Evolutionary conservation across 73 alveolate species (phyloP).

Genomic region (Tetrahymena thermophila): DNA sequence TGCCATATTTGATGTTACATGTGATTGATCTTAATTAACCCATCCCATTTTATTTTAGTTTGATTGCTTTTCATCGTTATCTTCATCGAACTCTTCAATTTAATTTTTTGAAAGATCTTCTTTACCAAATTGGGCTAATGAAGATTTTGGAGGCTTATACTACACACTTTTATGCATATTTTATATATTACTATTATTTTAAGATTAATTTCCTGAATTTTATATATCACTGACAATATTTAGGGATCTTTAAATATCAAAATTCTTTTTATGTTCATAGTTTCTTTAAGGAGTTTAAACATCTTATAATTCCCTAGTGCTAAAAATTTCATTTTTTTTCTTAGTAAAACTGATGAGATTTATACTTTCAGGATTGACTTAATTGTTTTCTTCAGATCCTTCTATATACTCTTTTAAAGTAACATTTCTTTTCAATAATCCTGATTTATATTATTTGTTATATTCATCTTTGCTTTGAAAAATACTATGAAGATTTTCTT

Average conservation of each 20-base stretch:
- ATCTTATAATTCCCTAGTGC: neutral
- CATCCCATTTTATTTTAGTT: neutral
- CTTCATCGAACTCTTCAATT: neutral
- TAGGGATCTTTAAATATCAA: neutral
- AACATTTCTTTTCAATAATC: neutral
- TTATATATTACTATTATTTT: neutral
- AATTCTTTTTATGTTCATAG: neutral
- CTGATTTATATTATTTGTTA: neutral
- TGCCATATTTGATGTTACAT: neutral
- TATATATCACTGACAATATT: neutral
- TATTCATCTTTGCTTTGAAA: neutral
- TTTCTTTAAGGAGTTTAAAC: neutral
- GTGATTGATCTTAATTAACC: neutral
- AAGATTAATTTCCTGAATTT: neutral
- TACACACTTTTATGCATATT: neutral
- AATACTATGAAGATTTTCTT: neutral
- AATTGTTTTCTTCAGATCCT: neutral
- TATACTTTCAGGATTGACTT: neutral
- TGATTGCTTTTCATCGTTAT: neutral
- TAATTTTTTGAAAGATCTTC: neutral
- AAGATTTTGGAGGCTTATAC: neutral
- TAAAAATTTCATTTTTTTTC: neutral
- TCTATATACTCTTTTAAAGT: neutral
- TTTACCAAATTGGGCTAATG: neutral
- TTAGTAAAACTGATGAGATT: neutral